Base-by-base conservation (phyloP, 2,329 filamentous ascomycete genomes). In the Graphiopsis chlorocephala region DNA sequence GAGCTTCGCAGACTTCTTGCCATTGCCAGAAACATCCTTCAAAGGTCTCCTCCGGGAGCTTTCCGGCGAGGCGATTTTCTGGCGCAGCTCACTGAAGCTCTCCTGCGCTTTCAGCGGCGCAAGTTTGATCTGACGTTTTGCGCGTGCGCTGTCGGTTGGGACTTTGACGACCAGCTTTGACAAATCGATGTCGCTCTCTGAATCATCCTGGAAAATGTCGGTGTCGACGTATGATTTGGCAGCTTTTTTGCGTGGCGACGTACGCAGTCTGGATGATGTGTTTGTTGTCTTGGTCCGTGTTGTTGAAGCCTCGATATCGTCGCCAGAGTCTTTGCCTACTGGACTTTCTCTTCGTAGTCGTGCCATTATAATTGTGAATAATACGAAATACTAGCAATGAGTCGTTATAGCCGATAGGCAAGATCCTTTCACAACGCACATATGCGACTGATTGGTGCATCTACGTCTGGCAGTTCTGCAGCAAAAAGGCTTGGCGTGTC, bases 51-150 rank as follows among this genome's bases (percentile, higher is more conserved):
- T 38, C 29, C 66, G 59, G 1, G 61, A 38, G 47, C 57, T 68
- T 42, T 65, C 64, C 14, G 31, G 60, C 57, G 53, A 66, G 26
- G 28, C 60, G 42, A 48, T 65, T 45, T 28, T 65, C 63, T 45
- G 56, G 61, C 55, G 56, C 53, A 64, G 17, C 20, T 64, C 56
- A 12, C 55, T 58, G 14, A 60, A 26, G n/a, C 64, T 63, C 47
- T 56, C 58, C 57, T 48, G 48, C 60, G 66, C 60, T 52, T 68
- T 65, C 29, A 69, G 60, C 15, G 68, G 67, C 42, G 67, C 64
- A 4, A 69, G 63, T 58, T 67, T 64, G 29, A 69, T 66, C n/a
- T 68, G 67, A 5, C 55, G 48, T 33, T 61, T 64, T 20, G 55
- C 25, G 20, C 48, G 63, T 20, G 45, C 28, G 25, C 55, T 55